A percentile compares a stretch with the other conserved stretches of the same genome.
Conservation (phyloP, 495 filamentous ascomycete species). For the Penicillium roqueforti region DNA sequence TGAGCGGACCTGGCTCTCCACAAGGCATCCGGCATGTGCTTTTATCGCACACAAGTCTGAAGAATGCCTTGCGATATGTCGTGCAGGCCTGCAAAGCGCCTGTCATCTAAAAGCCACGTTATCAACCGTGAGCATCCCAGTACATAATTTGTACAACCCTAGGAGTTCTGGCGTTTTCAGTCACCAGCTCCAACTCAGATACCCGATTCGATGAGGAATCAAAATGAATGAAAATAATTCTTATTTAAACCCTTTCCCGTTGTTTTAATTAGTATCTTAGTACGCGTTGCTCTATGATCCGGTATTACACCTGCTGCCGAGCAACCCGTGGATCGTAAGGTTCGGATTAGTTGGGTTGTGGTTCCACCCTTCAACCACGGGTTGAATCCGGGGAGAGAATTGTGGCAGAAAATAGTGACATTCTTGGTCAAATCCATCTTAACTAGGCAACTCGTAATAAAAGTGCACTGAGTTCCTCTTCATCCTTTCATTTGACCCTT, state of each 20-base stretch:
- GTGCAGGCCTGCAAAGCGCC: background rate
- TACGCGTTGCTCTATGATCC: background rate
- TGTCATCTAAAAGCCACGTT: background rate
- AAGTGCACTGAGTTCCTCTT: background rate
- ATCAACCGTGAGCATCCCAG: slow-evolving; percentile 1
- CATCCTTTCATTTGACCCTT: background rate
- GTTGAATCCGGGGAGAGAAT: background rate
- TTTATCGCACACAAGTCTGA: background rate
- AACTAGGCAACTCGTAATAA: background rate
- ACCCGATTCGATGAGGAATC: slow-evolving; percentile 12
- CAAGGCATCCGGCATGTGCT: background rate
- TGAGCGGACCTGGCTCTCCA: background rate
- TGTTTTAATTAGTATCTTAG: background rate
- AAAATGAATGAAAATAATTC: slow-evolving; percentile 4
- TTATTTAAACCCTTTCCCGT: background rate
- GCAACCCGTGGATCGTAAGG: too few relatives aligned
- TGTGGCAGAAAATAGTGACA: background rate
- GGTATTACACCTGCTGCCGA: background rate
- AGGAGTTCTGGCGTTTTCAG: background rate
- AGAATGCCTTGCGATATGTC: background rate
- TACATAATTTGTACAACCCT: background rate
- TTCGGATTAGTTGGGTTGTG: background rate
- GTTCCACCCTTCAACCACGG: background rate
- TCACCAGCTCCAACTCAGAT: slow-evolving; percentile 6
- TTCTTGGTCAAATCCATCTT: background rate